These are phyloP conservation scores for Neurospora sp. DNA, from an alignment of 495 filamentous ascomycete species.

Conservation along the genomic window DNA sequence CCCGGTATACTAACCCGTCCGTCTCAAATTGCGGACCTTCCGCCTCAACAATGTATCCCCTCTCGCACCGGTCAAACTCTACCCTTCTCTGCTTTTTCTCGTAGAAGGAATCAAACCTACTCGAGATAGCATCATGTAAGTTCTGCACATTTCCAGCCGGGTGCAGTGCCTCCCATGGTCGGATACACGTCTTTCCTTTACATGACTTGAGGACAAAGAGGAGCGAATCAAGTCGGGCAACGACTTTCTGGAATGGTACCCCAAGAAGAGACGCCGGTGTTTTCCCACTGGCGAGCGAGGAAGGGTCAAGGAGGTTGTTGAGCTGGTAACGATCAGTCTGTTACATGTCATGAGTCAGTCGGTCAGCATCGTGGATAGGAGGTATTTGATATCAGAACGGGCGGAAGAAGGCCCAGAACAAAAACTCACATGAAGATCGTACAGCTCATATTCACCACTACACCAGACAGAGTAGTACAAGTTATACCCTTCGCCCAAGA, in stretches of 20 bases:
- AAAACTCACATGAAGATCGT: constrained; percentile 44
- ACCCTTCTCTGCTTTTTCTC: constrained; percentile 35
- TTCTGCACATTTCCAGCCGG: constrained; percentile 36
- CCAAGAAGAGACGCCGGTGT: constrained; percentile 29
- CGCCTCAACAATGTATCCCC: constrained; percentile 48
- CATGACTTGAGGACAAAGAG: constrained; percentile 58
- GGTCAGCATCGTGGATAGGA: not conserved
- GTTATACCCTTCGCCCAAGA: constrained; percentile 44
- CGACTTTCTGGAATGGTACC: constrained; percentile 31
- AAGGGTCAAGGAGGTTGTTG: constrained; percentile 42
- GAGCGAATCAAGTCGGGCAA: constrained; percentile 48
- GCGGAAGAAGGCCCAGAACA: not conserved
- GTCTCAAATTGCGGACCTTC: constrained; percentile 48
- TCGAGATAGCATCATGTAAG: constrained; percentile 34
- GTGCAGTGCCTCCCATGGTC: constrained; percentile 52
- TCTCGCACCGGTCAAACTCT: constrained; percentile 47
- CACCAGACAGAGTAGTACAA: constrained; percentile 61
- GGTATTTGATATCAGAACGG: not conserved
- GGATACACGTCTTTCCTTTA: constrained; percentile 42
- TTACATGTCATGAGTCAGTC: not conserved
- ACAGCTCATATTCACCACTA: constrained; percentile 53
- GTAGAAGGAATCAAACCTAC: constrained; percentile 50
- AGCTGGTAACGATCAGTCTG: constrained; percentile 52
- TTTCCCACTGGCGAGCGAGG: constrained; percentile 1
- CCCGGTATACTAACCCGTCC: constrained; percentile 19